Conservation (phyloP, 1,284 basidiomycete species). For the Leccinum subrobustum region DNA sequence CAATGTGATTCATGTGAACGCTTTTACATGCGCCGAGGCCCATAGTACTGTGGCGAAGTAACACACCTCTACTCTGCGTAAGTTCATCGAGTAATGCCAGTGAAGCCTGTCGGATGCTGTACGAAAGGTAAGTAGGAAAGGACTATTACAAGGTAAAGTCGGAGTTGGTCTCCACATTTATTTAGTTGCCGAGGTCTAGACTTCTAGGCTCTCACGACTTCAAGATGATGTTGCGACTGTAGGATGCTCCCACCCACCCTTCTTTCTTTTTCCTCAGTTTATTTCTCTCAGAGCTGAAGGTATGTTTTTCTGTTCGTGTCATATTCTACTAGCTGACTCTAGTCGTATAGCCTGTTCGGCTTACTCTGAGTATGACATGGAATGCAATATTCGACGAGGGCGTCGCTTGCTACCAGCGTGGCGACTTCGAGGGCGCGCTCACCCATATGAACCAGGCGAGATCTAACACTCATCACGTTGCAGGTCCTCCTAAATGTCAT, state of each 20-base stretch:
- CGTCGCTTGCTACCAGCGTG: slow-evolving; percentile 39
- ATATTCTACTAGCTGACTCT: background rate
- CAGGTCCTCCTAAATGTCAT: background rate
- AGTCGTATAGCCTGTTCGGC: background rate
- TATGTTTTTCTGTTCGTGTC: background rate
- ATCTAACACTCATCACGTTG: background rate
- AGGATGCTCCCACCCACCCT: background rate
- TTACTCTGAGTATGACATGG: slow-evolving; percentile 26
- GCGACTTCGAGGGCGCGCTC: slow-evolving; percentile 42
- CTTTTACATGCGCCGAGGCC: background rate
- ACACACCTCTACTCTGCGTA: slow-evolving; percentile 31
- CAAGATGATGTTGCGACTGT: background rate
- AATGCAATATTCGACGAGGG: slow-evolving; percentile 44
- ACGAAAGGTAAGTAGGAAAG: background rate
- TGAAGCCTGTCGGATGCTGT: background rate
- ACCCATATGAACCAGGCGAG: slow-evolving; percentile 42
- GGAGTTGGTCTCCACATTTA: background rate
- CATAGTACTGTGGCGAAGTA: background rate
- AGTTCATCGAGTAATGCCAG: slow-evolving; percentile 22
- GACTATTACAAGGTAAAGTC: background rate
- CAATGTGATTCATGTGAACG: background rate
- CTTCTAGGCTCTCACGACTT: background rate
- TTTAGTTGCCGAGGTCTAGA: background rate
- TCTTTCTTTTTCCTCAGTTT: background rate
- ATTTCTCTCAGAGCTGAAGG: background rate